Percentiles rank a stretch among this genome's conserved stretches.
phyloP scores from a whole-genome alignment of 371 early-diverging fungal genomes.

The Blastocladiella emersonii region DNA sequence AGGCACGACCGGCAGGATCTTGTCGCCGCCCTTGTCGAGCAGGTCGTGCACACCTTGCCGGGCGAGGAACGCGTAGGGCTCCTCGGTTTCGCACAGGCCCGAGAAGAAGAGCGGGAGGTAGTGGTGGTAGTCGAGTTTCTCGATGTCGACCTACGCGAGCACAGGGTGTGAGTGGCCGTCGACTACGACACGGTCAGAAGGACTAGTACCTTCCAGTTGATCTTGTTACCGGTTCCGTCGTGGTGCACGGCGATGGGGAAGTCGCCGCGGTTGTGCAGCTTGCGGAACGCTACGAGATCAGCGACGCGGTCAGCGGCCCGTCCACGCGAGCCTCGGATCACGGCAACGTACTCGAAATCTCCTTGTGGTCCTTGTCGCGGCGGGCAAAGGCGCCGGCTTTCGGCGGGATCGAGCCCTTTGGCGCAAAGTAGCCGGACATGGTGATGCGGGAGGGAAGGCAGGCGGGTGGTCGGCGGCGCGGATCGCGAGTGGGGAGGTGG shows the following conservation, averaged over 20 bases:
- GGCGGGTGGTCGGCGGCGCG: too few species aligned
- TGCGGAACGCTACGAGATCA: slow-evolving; percentile 24
- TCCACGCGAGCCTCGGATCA: too few species aligned
- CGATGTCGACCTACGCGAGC: slow-evolving; percentile 33
- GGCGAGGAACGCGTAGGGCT: slow-evolving; percentile 40
- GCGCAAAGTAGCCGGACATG: slow-evolving; percentile 33
- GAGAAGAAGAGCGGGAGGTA: slow-evolving; percentile 44
- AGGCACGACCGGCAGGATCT: slow-evolving; percentile 40
- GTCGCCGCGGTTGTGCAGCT: slow-evolving; percentile 39
- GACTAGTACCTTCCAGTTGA: slow-evolving; percentile 35
- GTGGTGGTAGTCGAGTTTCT: slow-evolving; percentile 45
- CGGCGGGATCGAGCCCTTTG: slow-evolving; percentile 30
- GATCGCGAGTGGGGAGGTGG: too few species aligned
- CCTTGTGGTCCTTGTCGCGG: slow-evolving; percentile 9
- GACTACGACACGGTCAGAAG: background rate
- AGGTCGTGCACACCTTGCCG: slow-evolving; percentile 41
- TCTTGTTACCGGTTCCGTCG: slow-evolving; percentile 38
- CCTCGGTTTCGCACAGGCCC: slow-evolving; percentile 41
- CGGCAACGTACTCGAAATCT: slow-evolving; percentile 8
- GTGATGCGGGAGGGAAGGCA: too few species aligned
- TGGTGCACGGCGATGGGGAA: slow-evolving; percentile 43
- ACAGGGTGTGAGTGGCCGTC: background rate
- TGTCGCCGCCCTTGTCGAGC: slow-evolving; percentile 38
- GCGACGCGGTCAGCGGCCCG: too few species aligned
- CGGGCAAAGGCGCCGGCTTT: slow-evolving; percentile 34